A percentile compares a stretch with the other conserved stretches of the same genome.
These are phyloP conservation scores for Ilyonectria sp. DNA, from an alignment of 2,329 filamentous ascomycete species.

Conservation along the genomic window DNA sequence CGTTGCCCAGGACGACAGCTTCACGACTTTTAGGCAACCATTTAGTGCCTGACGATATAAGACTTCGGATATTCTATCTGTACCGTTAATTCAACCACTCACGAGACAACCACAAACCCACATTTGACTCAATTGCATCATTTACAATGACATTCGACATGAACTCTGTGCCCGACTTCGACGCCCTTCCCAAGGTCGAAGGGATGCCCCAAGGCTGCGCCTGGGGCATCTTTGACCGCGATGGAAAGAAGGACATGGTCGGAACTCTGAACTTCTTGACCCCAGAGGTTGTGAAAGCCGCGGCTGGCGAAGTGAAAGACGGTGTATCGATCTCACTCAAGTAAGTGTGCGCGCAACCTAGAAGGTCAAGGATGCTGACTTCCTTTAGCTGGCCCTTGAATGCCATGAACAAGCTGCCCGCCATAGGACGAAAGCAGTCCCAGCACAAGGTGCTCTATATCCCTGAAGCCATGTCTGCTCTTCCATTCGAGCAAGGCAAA, in stretches of 20 bases:
- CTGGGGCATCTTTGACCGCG: constrained; percentile 63
- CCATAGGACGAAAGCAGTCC: constrained; percentile 52
- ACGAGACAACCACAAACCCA: neutral
- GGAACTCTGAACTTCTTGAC: constrained; percentile 70
- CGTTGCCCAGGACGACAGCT: constrained; percentile 3
- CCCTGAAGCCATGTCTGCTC: constrained; percentile 30
- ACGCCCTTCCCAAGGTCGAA: constrained; percentile 58
- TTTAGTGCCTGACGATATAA: neutral
- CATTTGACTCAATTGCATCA: neutral
- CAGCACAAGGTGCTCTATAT: constrained; percentile 57
- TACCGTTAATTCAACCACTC: neutral
- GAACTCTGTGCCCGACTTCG: constrained; percentile 56
- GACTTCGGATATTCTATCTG: neutral
- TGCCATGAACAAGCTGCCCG: constrained; percentile 46
- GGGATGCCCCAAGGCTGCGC: constrained; percentile 62
- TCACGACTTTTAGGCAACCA: constrained; percentile 9
- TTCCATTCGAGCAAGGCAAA: constrained; percentile 33
- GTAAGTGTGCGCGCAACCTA: constrained; percentile 46
- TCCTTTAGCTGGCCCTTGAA: neutral
- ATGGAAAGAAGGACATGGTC: constrained; percentile 63
- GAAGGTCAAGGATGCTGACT: neutral
- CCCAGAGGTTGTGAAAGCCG: constrained; percentile 52
- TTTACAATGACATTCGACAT: constrained; percentile 10
- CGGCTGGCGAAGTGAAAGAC: constrained; percentile 38
- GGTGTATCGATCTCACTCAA: constrained; percentile 67